Evolutionary conservation across 805 yeast genomes (phyloP), one percentile per base, ranked within the genome.

Genomic region (Tetrapisispora phaffii): DNA sequence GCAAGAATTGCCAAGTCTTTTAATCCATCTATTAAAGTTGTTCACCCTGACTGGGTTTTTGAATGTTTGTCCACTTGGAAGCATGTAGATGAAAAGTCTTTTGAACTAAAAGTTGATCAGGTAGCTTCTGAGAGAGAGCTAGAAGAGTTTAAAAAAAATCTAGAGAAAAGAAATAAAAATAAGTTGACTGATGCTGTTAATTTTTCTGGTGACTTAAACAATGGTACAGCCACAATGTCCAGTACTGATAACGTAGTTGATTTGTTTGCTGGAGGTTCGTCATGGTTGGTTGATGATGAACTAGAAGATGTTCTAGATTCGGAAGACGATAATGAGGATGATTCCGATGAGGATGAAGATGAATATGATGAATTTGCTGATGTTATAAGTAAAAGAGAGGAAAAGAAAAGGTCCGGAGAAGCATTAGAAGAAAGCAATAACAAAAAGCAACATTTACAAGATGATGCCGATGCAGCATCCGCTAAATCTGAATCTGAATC

Each of bases 41-140:
- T 90, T 17, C 82, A 80, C 56, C 89, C 95, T 2, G 93, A 85
- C 56, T 90, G 98, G 98, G 65, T 90, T 2, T 89, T 89, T 66
- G 80, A 82, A 32, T 85, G 96, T 62, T 70, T 90, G 52, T 79
- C 88, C 7, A 66, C 73, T 22, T 90, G 97, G 97, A 69, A 70
- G 45, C 74, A 73, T 39, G 80, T 80, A 0, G 78, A 80, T 16
- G 93, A 82, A 50, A 68, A 60, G 2, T 77, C 74, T 3, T 89
- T 71, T 57, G 60, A 70, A 34, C 68, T 88, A 17, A 65, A 72
- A 6, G 74, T 76, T n/a, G 71, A 70, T 5, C 71, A 72, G 19
- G 73, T 72, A 1, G 71, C 68, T 32, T 60, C 73, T 17, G 68
- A 69, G 2, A 70, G 66, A 40, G 83, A 65, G 35, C 50, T 63